Evolutionary conservation across 176 grass and related monocot genomes (phyloP), one percentile per base, ranked within the genome.

Genomic region (Zoysia japonica): DNA sequence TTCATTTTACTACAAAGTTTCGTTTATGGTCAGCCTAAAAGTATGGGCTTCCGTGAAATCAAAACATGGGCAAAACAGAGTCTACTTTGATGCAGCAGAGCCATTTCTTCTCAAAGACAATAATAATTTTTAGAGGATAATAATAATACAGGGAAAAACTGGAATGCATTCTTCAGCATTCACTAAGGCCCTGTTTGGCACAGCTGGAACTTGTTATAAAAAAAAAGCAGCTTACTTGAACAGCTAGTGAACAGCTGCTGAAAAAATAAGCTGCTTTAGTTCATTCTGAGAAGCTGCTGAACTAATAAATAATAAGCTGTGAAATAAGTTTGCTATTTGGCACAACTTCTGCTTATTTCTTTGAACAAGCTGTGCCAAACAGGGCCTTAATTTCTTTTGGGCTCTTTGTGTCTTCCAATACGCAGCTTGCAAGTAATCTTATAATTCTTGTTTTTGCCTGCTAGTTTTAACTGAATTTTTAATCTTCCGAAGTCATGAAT

Each of bases 341-440:
- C 28, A 28, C 28, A 28, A 28, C 28, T 28, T 28, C 28, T 28
- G 0, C 28, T 28, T 28, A 28, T 28, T 28, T 28, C 28, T 28
- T 28, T 28, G 28, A 28, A 28, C 28, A 28, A 28, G 28, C 28
- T 28, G 28, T 28, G 28, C 28, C 28, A 28, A 28, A 28, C 28
- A 28, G 28, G 28, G 28, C 28, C 28, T 63, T 68, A 13, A 17
- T 75, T 11, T 19, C n/a, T 60, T 47, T 46, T 66, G 8, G 8
- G 47, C 40, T 70, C 38, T 16, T 11, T 60, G 45, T 75, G 70
- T 62, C 66, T 75, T 75, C 20, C 37, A n/a, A 11, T 36, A 62
- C 37, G 52, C 38, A 76, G 76, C n/a, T 75, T 35, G 44, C 13
- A 50, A 60, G 15, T 60, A 76, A 75, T 11, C 46, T 76, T 63